These are phyloP conservation scores for Neofusicoccum sp. DNA, from an alignment of 2,329 filamentous ascomycete species.

Conservation along the genomic window DNA sequence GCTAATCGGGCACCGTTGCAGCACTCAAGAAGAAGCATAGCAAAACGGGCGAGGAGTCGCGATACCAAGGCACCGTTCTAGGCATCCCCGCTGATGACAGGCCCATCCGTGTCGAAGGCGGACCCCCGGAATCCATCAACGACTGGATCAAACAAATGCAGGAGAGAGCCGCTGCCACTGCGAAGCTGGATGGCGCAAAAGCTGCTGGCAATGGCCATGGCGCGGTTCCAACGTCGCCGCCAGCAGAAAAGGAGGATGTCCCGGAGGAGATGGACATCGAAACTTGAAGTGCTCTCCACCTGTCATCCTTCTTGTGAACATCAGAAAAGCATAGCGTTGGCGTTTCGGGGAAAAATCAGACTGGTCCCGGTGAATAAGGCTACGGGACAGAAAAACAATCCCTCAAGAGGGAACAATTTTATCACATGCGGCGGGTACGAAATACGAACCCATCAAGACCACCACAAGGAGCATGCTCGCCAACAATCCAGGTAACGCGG, in stretches of 20 bases:
- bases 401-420: neutral
- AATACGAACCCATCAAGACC: too few species aligned
- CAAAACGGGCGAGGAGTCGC: slow-evolving; percentile 81
- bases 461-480: too few species aligned
- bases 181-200: neutral
- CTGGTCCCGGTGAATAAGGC: too few species aligned
- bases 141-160: slow-evolving; percentile 56
- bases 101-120: slow-evolving; percentile 76
- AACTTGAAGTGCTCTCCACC: neutral
- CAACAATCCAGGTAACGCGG: too few species aligned
- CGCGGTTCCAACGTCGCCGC: neutral
- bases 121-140: slow-evolving; percentile 63
- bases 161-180: slow-evolving; percentile 23
- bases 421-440: too few species aligned
- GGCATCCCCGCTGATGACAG: slow-evolving; percentile 70
- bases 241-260: neutral
- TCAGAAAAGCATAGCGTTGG: neutral
- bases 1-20: slow-evolving; percentile 30
- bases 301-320: neutral
- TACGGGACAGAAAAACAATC: neutral
- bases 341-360: neutral
- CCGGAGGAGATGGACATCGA: slow-evolving; percentile 4
- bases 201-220: neutral
- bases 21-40: slow-evolving; percentile 89
- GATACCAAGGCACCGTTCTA: slow-evolving; percentile 80